Conservation (phyloP, 1,284 basidiomycete genomes). For the Marasmius sp. region DNA sequence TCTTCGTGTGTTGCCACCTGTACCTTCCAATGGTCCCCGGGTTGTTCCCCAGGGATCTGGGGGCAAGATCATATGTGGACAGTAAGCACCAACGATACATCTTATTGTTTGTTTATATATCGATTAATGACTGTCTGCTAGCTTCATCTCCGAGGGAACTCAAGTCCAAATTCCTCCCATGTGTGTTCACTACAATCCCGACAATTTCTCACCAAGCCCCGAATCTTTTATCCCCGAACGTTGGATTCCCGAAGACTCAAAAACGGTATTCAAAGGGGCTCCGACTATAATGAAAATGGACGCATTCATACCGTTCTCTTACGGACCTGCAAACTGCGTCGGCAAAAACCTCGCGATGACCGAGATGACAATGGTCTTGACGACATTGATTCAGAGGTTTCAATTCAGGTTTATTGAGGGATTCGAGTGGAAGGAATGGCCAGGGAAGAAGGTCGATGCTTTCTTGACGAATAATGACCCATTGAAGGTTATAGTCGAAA, state of each 20-base stretch:
- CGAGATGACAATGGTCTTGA: conserved; percentile 3
- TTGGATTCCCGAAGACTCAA: conserved; percentile 16
- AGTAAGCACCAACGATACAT: conserved; percentile 21
- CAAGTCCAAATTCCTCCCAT: neutral
- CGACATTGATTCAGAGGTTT: neutral
- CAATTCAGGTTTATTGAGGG: conserved; percentile 5
- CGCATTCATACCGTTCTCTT: conserved; percentile 25
- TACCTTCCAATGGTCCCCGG: conserved; percentile 32
- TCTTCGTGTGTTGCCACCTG: conserved; percentile 34
- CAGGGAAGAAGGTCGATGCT: conserved; percentile 5
- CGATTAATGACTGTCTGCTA: neutral
- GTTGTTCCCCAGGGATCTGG: conserved; percentile 22
- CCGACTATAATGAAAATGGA: neutral
- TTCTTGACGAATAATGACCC: neutral
- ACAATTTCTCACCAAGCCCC: neutral
- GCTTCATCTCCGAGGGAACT: neutral
- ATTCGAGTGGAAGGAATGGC: neutral
- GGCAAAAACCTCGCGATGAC: conserved; percentile 21
- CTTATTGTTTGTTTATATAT: neutral
- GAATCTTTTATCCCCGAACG: conserved; percentile 16
- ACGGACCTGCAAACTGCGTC: conserved; percentile 25
- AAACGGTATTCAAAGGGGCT: neutral
- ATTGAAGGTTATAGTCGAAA: neutral
- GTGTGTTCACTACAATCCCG: neutral
- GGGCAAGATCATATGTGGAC: conserved; percentile 26